phyloP scores from a whole-genome alignment of 805 yeast genomes.

The Torulaspora microellipsoides region DNA sequence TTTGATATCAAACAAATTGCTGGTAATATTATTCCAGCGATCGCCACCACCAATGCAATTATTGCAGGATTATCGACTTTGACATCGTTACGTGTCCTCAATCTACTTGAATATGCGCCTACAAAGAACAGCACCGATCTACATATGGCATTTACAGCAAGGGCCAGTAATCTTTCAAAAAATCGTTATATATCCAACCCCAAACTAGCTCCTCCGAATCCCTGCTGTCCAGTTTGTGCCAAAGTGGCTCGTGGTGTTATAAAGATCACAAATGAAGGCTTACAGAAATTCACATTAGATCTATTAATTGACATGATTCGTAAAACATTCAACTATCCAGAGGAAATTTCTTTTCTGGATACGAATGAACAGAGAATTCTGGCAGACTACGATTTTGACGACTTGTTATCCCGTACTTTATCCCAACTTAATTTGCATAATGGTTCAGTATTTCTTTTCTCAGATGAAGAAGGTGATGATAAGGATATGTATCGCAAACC shows the following conservation, averaged over 20 bases:
- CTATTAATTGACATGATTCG: slow-evolving; percentile 50
- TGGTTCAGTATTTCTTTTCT: slow-evolving; percentile 64
- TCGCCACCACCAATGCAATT: slow-evolving; percentile 95
- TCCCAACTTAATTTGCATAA: slow-evolving; percentile 47
- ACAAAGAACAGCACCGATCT: slow-evolving; percentile 35
- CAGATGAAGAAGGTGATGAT: slow-evolving; percentile 70
- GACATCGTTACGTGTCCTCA: slow-evolving; percentile 56
- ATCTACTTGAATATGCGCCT: slow-evolving; percentile 31
- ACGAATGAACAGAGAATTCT: slow-evolving; percentile 48
- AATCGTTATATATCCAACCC: slow-evolving; percentile 64
- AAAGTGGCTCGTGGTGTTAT: slow-evolving; percentile 49
- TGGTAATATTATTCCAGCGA: slow-evolving; percentile 97
- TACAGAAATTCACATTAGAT: slow-evolving; percentile 37
- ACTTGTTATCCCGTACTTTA: slow-evolving; percentile 51
- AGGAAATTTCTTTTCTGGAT: slow-evolving; percentile 32
- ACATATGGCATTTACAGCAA: slow-evolving; percentile 48
- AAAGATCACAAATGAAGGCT: slow-evolving; percentile 28
- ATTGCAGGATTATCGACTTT: slow-evolving; percentile 85
- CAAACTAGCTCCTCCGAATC: slow-evolving; percentile 55
- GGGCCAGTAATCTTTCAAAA: slow-evolving; percentile 40
- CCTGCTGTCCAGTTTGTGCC: slow-evolving; percentile 65
- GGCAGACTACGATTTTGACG: slow-evolving; percentile 87
- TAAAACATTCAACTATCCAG: slow-evolving; percentile 47
- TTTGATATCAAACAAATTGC: slow-evolving; percentile 93
- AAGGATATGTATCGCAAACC: slow-evolving; percentile 40